Evolutionary conservation across 305 asterid species (phyloP), one percentile per base, ranked within the genome.

Genomic region (Fraxinus floribunda): DNA sequence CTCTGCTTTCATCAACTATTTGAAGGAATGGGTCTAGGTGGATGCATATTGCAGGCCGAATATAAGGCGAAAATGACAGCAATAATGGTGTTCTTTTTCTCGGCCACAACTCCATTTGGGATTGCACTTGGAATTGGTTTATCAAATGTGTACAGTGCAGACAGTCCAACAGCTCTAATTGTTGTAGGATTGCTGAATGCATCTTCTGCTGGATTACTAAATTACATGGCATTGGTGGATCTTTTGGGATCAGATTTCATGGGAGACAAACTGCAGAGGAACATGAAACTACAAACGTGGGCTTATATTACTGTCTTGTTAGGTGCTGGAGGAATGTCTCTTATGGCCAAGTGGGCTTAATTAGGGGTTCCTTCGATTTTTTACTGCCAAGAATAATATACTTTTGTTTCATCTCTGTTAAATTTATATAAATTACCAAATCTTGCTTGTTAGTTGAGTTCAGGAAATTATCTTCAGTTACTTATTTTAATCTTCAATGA

Each of bases 221-320:
- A 82, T 38, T 90, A 89, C 5, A 90, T 87, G 93, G 91, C 93
- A 16, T 52, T 90, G 10, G 93, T 90, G 9, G 90, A 90, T 75
- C 84, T 90, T 8, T 52, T 89, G 3, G 88, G 91, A 1, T 7
- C 88, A 1, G 90, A 87, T 80, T 89, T 90, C 60, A 86, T 89
- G 92, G 87, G 86, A 0, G 2, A 57, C 0, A 90, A 86, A 44
- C 24, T 90, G 34, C 90, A 90, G 76, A 81, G 77, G 2, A 89
- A 77, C 46, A 62, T 78, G 79, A 85, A 70, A 41, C 90, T 91
- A 38, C 91, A 87, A 64, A 13, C 82, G 2, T 84, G 86, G 83
- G 89, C 86, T 32, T 87, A 84, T 46, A 3, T 84, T 39, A 87
- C 90, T 7, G 86, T 89, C 79, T 6, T 91, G 0, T 60, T 91